phyloP scores from a whole-genome alignment of 768 basidiomycete species.

The Cystofilobasidium capitatum region DNA sequence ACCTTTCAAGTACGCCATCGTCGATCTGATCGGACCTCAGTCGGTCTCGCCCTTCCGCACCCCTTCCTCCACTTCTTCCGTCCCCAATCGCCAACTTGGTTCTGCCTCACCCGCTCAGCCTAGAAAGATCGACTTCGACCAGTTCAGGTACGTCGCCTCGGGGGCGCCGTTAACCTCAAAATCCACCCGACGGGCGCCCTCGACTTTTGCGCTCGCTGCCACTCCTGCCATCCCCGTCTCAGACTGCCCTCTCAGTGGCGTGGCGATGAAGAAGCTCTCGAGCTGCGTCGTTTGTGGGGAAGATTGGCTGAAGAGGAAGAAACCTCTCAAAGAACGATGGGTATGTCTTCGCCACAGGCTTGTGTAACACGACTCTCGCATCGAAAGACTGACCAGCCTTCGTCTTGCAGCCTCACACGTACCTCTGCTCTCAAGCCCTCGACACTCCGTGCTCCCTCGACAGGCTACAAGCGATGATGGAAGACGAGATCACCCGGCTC shows the following conservation, averaged over 20 bases:
- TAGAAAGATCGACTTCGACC: background rate
- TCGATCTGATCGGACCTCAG: background rate
- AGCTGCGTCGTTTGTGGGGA: background rate
- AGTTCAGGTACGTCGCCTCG: background rate
- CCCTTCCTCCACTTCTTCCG: background rate
- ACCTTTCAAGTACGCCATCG: background rate
- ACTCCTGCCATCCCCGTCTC: too few relatives aligned
- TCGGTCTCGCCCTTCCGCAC: background rate
- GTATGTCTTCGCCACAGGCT: background rate
- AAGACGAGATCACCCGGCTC: background rate
- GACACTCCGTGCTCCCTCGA: background rate
- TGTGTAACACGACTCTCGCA: background rate
- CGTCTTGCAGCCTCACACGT: background rate
- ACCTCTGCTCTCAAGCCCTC: background rate
- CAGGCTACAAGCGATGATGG: background rate
- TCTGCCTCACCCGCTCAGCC: background rate
- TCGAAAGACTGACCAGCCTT: background rate
- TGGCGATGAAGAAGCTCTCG: background rate
- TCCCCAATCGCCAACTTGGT: too few relatives aligned
- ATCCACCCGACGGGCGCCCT: too few relatives aligned
- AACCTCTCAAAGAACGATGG: background rate
- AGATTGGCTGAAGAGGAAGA: background rate
- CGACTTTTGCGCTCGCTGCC: too few relatives aligned
- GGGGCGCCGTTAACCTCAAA: background rate
- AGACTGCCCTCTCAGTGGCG: background rate